Percentiles rank a stretch among this genome's conserved stretches.
These are phyloP conservation scores for Citrus reticulata DNA, from an alignment of 345 rosid genomes.

Conservation along the genomic window DNA sequence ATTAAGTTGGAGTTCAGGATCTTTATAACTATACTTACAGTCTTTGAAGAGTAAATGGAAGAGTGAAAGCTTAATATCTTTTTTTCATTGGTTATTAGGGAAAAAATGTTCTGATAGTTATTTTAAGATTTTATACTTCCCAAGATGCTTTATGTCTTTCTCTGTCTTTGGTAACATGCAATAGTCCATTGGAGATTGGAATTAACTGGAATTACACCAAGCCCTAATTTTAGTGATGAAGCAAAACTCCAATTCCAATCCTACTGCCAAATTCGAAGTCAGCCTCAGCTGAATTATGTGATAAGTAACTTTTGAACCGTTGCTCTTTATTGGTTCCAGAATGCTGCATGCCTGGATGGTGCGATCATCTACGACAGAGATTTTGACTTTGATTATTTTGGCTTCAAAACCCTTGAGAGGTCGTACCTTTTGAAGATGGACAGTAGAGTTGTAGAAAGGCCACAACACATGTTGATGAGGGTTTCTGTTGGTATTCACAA, in stretches of 20 bases:
- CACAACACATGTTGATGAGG: constrained; percentile 96
- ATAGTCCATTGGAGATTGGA: neutral
- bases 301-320: neutral
- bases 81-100: neutral
- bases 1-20: neutral
- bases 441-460: constrained; percentile 80
- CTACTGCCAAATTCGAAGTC: neutral
- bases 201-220: neutral
- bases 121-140: neutral
- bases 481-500: constrained; percentile 91
- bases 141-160: neutral
- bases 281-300: neutral
- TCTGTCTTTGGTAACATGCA: neutral
- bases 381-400: constrained; percentile 90
- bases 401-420: constrained; percentile 90
- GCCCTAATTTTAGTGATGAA: neutral
- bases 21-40: neutral
- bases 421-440: constrained; percentile 81
- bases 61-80: neutral
- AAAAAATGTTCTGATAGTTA: neutral
- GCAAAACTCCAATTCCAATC: neutral
- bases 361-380: constrained; percentile 90
- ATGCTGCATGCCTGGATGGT: constrained; percentile 76
- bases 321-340: constrained; percentile 31
- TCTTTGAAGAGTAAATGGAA: neutral